Evolutionary conservation across 1,284 basidiomycete species (phyloP), one percentile per base, ranked within the genome.

Genomic region (Rhodotorula mucilaginosa): DNA sequence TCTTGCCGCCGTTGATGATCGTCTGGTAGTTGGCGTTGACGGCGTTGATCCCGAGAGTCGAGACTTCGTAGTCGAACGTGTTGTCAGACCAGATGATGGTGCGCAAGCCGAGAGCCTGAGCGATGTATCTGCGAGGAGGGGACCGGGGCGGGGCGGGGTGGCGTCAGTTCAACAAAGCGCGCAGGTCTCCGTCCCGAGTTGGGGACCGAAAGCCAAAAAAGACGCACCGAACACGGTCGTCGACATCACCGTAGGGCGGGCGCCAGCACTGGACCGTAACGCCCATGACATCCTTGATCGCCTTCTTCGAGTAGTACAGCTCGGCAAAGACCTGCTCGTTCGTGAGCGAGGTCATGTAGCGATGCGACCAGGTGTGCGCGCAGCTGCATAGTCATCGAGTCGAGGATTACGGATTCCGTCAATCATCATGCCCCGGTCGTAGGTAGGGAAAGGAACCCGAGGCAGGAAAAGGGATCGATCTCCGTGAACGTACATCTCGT

Each of bases 271-370:
- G 69, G 4, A 71, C 69, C 3, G 84, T 85, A 21, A 85, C 80
- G 62, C 84, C 84, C 10, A 83, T 76, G 61, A 85, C 78, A 44
- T 81, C 79, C 79, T 85, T 84, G 82, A 85, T 85, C 62, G 79
- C 79, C 76, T 84, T 80, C 70, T 81, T 81, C 44, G 84, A 83
- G 81, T 85, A 86, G 79, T 84, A 86, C 31, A 86, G 80, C 79
- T 86, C 85, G 56, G 85, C 84, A 74, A 86, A 86, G 39, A 82
- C 84, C 72, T 83, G 80, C 65, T 84, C 83, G 79, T 83, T 82
- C 68, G 81, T 79, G 64, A 85, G 78, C 19, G 82, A 78, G 12
- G 85, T 85, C 82, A 85, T 71, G 74, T 73, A 73, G 46, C 61
- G 64, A 58, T 65, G 70, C 19, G 72, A 69, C 67, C 67, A 74